These are phyloP conservation scores for Colletotrichum euphorbiae DNA, from an alignment of 2,329 filamentous ascomycete species.

Conservation along the genomic window DNA sequence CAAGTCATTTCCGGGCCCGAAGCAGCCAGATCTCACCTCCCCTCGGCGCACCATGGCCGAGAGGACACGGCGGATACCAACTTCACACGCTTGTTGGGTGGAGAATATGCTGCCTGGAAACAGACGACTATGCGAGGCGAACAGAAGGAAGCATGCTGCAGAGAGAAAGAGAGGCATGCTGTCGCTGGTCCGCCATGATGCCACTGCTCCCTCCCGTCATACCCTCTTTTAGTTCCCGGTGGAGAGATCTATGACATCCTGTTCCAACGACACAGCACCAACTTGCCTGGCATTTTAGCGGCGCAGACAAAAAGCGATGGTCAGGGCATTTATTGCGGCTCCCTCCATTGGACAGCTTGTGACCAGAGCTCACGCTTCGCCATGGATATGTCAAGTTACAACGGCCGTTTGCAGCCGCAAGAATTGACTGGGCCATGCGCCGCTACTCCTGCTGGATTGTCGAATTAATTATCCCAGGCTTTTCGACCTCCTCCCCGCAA, in stretches of 20 bases:
- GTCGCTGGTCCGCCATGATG: slow-evolving; percentile 20
- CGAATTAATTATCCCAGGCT: slow-evolving; percentile 22
- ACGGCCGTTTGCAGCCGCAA: slow-evolving; percentile 38
- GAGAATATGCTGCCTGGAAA: slow-evolving; percentile 6
- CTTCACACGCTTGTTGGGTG: slow-evolving; percentile 27
- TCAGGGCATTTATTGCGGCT: slow-evolving; percentile 24
- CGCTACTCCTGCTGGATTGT: slow-evolving; percentile 2
- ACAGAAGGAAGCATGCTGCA: slow-evolving; percentile 20
- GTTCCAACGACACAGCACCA: slow-evolving; percentile 28
- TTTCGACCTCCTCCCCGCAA: slow-evolving; percentile 27
- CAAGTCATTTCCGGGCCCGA: slow-evolving; percentile 16
- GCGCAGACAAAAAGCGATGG: slow-evolving; percentile 18
- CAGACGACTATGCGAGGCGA: slow-evolving; percentile 4
- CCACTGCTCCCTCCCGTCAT: slow-evolving; percentile 29
- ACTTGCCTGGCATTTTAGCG: slow-evolving; percentile 18
- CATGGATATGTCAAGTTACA: slow-evolving; percentile 37
- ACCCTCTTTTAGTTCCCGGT: slow-evolving; percentile 25
- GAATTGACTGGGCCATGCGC: slow-evolving; percentile 27
- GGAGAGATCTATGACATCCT: slow-evolving; percentile 30
- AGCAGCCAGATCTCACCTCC: slow-evolving; percentile 10
- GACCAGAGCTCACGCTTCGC: slow-evolving; percentile 15
- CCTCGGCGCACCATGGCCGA: slow-evolving; percentile 20
- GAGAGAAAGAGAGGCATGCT: slow-evolving; percentile 18
- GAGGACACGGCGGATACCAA: background rate
- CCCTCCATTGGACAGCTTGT: slow-evolving; percentile 28